Conservation (phyloP, 148 eudicot genomes). For the Arctostaphylos glauca region DNA sequence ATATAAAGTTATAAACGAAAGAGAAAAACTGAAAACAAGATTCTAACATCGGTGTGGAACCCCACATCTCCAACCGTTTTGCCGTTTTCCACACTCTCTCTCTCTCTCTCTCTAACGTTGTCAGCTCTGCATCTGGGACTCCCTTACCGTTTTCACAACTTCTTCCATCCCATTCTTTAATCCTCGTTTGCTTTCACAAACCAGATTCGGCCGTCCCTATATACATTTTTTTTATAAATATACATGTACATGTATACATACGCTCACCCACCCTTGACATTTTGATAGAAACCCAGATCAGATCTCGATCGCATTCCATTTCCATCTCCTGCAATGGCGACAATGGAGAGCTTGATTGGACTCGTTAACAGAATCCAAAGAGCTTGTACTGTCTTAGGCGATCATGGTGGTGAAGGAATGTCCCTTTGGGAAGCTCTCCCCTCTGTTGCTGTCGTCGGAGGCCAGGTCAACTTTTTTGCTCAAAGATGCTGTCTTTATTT, state of each 20-base stretch:
- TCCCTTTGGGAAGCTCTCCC: conserved; percentile 98
- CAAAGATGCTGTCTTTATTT: background rate
- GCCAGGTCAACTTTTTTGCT: conserved; percentile 50
- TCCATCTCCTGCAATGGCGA: conserved; percentile 48
- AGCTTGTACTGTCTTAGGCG: conserved; percentile 86
- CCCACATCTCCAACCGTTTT: background rate
- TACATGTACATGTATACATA: background rate
- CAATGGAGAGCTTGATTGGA: conserved; percentile 88
- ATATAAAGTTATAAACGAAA: background rate
- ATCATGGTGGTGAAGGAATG: conserved; percentile 89
- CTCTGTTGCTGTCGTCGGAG: conserved; percentile 89
- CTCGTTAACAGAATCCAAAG: conserved; percentile 77
- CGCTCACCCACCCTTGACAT: background rate
- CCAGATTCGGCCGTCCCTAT: background rate
- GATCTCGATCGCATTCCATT: conserved; percentile 10
- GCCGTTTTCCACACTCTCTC: background rate
- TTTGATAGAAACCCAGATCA: conserved; percentile 10
- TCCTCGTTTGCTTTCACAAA: background rate
- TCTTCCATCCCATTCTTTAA: background rate
- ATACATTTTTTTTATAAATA: background rate
- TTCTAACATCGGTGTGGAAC: background rate
- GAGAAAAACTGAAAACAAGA: background rate
- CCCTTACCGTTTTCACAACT: background rate
- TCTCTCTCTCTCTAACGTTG: background rate
- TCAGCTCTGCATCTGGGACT: background rate